Conservation (phyloP, 208 protist genomes). For the Leishmania gerbilli region DNA sequence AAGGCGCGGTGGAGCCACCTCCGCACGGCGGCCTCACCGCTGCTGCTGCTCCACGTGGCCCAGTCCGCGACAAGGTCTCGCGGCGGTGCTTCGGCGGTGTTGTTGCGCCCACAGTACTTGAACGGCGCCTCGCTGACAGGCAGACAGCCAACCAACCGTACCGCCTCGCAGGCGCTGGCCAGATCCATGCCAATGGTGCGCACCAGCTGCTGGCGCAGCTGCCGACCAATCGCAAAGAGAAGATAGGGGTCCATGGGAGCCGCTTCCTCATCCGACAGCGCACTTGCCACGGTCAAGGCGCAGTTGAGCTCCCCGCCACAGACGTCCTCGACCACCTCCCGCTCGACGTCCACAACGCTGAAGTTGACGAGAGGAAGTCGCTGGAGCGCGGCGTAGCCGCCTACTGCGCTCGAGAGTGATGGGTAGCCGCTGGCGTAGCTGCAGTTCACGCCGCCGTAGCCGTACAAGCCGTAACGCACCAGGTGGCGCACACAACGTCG, state of each 20-base stretch:
- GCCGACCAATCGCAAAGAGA: slow-evolving; percentile 70
- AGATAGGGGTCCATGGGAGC: slow-evolving; percentile 86
- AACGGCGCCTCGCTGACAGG: slow-evolving; percentile 49
- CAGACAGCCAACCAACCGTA: slow-evolving; percentile 65
- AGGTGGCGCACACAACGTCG: slow-evolving; percentile 66
- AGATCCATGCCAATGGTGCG: slow-evolving; percentile 65
- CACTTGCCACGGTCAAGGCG: slow-evolving; percentile 77
- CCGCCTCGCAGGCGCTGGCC: slow-evolving; percentile 67
- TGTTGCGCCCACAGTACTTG: slow-evolving; percentile 22
- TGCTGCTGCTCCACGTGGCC: slow-evolving; percentile 41
- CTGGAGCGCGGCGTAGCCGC: slow-evolving; percentile 15
- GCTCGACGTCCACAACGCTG: slow-evolving; percentile 62
- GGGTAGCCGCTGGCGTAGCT: slow-evolving; percentile 34
- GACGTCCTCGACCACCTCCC: slow-evolving; percentile 40
- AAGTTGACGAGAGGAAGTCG: slow-evolving; percentile 43
- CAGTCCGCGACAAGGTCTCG: slow-evolving; percentile 41
- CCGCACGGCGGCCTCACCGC: slow-evolving; percentile 29
- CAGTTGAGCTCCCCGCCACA: slow-evolving; percentile 74
- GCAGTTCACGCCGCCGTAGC: slow-evolving; percentile 69
- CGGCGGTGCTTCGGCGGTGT: not conserved
- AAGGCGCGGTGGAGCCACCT: slow-evolving; percentile 55
- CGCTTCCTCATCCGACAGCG: slow-evolving; percentile 74
- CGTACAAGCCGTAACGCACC: slow-evolving; percentile 69
- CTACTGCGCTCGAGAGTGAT: slow-evolving; percentile 35
- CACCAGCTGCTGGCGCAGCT: slow-evolving; percentile 44